phyloP scores from a whole-genome alignment of 2,329 filamentous ascomycete species.

The Fusarium verticillioides region DNA sequence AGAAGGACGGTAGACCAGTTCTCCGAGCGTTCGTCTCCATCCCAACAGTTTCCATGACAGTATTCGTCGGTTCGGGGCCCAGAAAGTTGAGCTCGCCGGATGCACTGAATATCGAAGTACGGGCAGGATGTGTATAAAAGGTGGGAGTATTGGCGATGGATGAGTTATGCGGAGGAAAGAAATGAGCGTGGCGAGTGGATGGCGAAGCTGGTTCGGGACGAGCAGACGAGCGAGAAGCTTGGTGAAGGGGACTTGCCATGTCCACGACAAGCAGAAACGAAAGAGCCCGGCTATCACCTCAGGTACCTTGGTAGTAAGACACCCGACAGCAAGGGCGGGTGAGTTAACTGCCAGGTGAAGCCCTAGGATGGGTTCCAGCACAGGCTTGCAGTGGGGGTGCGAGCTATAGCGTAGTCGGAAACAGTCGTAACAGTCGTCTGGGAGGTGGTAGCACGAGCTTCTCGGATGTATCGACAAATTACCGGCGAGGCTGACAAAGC shows the following conservation, averaged over 20 bases:
- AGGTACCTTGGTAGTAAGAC: not conserved
- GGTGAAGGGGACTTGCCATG: conserved; percentile 43
- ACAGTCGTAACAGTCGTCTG: conserved; percentile 24
- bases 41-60: conserved; percentile 49
- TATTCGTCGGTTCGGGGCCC: conserved; percentile 19
- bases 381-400: conserved; percentile 27
- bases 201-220: conserved; percentile 38
- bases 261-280: conserved; percentile 25
- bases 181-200: conserved; percentile 32
- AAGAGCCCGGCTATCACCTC: not conserved
- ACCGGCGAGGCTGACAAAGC: not conserved
- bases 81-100: conserved; percentile 50
- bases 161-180: conserved; percentile 29
- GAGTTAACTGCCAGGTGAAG: conserved; percentile 23
- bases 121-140: conserved; percentile 47
- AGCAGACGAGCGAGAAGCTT: conserved; percentile 38
- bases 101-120: conserved; percentile 61
- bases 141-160: conserved; percentile 27
- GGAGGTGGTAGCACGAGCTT: conserved; percentile 30
- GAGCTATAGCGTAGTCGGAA: conserved; percentile 20
- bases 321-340: conserved; percentile 10
- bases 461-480: conserved; percentile 12
- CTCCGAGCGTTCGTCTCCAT: conserved; percentile 47
- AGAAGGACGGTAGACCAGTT: conserved; percentile 57
- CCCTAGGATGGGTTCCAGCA: conserved; percentile 19